Evolutionary conservation across 495 filamentous ascomycete genomes (phyloP), one percentile per base, ranked within the genome.

Genomic region (Oleoguttula mirabilis): DNA sequence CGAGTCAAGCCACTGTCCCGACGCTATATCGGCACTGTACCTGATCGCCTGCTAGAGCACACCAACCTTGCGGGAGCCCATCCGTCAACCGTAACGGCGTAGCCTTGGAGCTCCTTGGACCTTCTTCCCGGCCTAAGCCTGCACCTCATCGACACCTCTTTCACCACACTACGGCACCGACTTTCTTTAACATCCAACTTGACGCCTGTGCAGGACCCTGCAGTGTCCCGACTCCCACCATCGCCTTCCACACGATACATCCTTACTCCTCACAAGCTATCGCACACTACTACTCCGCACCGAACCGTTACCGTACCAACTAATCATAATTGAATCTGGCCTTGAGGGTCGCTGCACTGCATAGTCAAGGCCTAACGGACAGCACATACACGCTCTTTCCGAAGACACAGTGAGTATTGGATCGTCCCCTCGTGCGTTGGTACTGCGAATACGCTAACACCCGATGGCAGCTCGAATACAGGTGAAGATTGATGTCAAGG

Each of bases 201-300:
- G 36, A 51, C 48, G 43, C 48, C 48, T 46, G 43, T 36, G 43
- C 48, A 36, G 38, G 43, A 47, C 48, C 48, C 43, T 51, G 43
- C 37, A 17, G 45, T 34, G 27, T 32, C 36, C 21, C 30, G 4
- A 21, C 12, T 35, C 30, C 16, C 4, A 4, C 31, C 8, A 5
- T 14, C 27, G 14, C 27, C 27, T 8, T 30, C 14, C 27, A 14
- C 27, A 14, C 27, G 27, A 30, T 15, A 43, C 39, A 39, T 39
- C 33, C n/a, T 39, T 40, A 40, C 33, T 21, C 24, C 32, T 15
- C 12, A n/a, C n/a, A n/a, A n/a, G n/a, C n/a, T n/a, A n/a, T n/a
- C n/a, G n/a, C n/a, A n/a, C n/a, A n/a, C n/a, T n/a, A n/a, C n/a
- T n/a, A n/a, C n/a, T n/a, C n/a, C n/a, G n/a, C n/a, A n/a, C n/a